Evolutionary conservation across 2,329 filamentous ascomycete genomes (phyloP), one percentile per base, ranked within the genome.

Genomic region (Calonectria hawksworthii): DNA sequence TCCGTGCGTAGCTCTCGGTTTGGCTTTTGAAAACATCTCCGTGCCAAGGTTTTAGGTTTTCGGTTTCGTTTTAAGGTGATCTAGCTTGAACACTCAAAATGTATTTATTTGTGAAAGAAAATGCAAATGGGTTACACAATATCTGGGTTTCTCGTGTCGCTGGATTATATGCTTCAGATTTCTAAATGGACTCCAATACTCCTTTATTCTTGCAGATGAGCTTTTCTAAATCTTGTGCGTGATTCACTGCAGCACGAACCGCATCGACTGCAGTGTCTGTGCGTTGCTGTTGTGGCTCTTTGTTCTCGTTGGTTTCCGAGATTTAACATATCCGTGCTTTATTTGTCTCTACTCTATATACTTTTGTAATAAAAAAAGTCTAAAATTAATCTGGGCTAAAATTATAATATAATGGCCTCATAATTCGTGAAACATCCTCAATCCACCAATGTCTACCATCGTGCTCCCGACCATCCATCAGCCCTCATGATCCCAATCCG

Each of bases 151-250:
- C 21, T 9, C n/a, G 21, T n/a, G 4, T 21, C 8, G 2, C 7
- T n/a, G 4, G 8, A 47, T 47, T n/a, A 3, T 3, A 7, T 5
- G 18, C 1, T 6, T n/a, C 10, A 8, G 5, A 47, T 47, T 47
- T 2, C 2, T 1, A 8, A n/a, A 10, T 7, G 7, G 7, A 47
- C 4, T 6, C 21, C 10, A 3, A 1, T 8, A 4, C 21, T 47
- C 18, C 16, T 16, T 47, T n/a, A 8, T 6, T 11, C 21, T 21
- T 47, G 18, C 41, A 47, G 1, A n/a, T n/a, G 3, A 5, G 8
- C 10, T 47, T 47, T 47, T 6, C n/a, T 1, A n/a, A n/a, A 14
- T 11, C 21, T 47, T 47, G 18, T 47, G 1, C 0, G 41, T 47
- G 41, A 47, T 47, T n/a, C 18, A 47, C 21, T 2, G 41, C 7